Evolutionary conservation across 2,329 filamentous ascomycete species (phyloP).

Genomic region (Rhynchosporium secalis): DNA sequence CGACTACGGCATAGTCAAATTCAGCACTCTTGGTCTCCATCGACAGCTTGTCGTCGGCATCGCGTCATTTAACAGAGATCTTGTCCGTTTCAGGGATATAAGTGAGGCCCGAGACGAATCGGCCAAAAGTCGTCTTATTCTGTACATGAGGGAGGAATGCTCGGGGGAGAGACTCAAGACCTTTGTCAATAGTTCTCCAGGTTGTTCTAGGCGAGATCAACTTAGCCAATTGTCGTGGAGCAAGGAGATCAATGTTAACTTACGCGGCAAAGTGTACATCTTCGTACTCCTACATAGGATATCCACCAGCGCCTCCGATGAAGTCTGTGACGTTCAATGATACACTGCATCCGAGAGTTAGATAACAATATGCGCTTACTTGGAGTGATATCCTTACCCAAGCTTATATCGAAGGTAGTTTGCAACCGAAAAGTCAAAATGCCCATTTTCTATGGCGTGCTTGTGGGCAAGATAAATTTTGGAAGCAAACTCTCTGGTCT

Average conservation of each 20-base stretch:
- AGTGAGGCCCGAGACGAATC: constrained; percentile 56
- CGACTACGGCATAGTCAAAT: constrained; percentile 33
- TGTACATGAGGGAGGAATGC: constrained; percentile 64
- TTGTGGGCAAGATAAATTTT: constrained; percentile 33
- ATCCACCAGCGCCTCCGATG: constrained; percentile 1
- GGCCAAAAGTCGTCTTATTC: constrained; percentile 55
- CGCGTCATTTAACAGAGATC: constrained; percentile 59
- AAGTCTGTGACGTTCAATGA: constrained; percentile 12
- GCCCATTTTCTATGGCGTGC: constrained; percentile 63
- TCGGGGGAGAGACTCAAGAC: constrained; percentile 57
- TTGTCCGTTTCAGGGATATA: constrained; percentile 53
- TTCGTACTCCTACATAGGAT: constrained; percentile 29
- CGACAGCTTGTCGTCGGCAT: constrained; percentile 7
- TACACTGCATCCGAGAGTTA: background rate
- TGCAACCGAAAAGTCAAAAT: constrained; percentile 70
- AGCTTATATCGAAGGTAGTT: constrained; percentile 69
- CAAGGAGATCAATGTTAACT: background rate
- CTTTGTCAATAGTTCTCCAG: constrained; percentile 38
- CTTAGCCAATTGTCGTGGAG: background rate
- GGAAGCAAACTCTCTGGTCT: constrained; percentile 52
- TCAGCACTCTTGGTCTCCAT: constrained; percentile 22
- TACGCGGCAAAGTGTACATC: constrained; percentile 30
- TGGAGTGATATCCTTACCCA: constrained; percentile 39
- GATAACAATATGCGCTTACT: background rate
- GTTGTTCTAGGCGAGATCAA: constrained; percentile 8